Base-by-base conservation (phyloP, 495 filamentous ascomycete genomes). In the Penicillium subrubescens region DNA sequence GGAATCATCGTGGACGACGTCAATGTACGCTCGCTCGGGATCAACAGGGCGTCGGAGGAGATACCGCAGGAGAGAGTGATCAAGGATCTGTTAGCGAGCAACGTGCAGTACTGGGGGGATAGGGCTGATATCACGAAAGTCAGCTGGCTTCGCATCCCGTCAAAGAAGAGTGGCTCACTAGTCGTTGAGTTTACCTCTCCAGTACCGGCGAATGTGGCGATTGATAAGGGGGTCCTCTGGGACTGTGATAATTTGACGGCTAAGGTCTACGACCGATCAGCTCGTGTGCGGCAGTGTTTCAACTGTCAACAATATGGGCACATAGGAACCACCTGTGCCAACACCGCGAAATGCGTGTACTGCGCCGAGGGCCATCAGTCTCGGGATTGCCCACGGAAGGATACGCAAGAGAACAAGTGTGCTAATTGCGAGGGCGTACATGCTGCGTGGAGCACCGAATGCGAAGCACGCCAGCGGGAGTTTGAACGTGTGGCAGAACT, bases 371-470 rank as follows among this genome's bases (percentile, higher is more conserved):
- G 31, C 14, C 51, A 62, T 41, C 51, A 44, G 5, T 56, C 60
- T 62, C 50, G 51, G 23, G 60, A 62, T 31, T 62, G 51, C 27
- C 15, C 35, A 0, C 0, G 8, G 31, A 27, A 21, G 8, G 17
- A 23, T 14, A 25, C 21, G 2, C 17, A 23, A 1, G 60, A 34
- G 3, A 33, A 27, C 3, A 62, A 62, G 51, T 56, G 51, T 25
- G 60, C 60, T 25, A 62, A 62, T 14, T 62, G n/a, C 51, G 60
- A 27, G 23, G 60, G 51, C 19, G 51, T 51, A 55, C 60, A 62
- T 8, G 23, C 60, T 46, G 35, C 35, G 2, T 62, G 37, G 60
- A 46, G 43, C 8, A 19, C 43, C 2, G 43, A 46, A 21, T 46
- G 43, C n/a, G 43, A 46, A 17, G n/a, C 19, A 19, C 43, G 43